Base-by-base conservation (phyloP, 2,329 filamentous ascomycete genomes). In the Diplodia intermedia region DNA sequence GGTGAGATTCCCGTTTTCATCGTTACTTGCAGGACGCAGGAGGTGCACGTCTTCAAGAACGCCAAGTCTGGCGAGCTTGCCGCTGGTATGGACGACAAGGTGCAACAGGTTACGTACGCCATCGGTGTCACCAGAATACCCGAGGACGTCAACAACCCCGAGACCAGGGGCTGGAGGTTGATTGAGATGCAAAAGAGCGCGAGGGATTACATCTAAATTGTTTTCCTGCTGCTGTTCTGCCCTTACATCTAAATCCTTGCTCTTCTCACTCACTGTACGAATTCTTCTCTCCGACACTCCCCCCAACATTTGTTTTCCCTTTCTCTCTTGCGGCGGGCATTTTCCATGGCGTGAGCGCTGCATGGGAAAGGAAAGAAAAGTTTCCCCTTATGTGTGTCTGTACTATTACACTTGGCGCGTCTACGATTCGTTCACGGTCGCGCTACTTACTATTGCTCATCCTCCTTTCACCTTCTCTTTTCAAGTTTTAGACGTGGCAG, bases 171-270 rank as follows among this genome's bases (percentile, higher is more conserved):
- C 38, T 99, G 95, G 95, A 90, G 94, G 75, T 84, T 99, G 79
- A 98, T 99, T 77, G 95, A 99, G 83, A 89, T 99, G 84, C 95
- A 99, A 81, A 99, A 99, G 89, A 96, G 93, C 79, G 94, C 92
- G 67, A 89, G 95, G 76, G 95, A 99, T 82, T 98, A 91, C 75
- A 89, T 90, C 72, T 91, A 83, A 60, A 18, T 18, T 40, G 15
- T 6, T 7, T 23, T 18, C 18, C 18, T 20, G 12, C 18, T 43
- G 23, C 20, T 40, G 33, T 61, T 47, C 7, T 29, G 26, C 26
- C 3, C 4, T 8, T 38, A 20, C 50, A 29, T 52, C 38, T 23
- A n/a, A 63, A 15, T 4, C n/a, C 9, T 38, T 52, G 4, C 31
- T 20, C 18, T 43, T 61, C 57, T 36, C 33, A 7, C 23, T 33